Evolutionary conservation across 2,329 filamentous ascomycete genomes (phyloP), one percentile per base, ranked within the genome.

Genomic region (Trichoderma sp.): DNA sequence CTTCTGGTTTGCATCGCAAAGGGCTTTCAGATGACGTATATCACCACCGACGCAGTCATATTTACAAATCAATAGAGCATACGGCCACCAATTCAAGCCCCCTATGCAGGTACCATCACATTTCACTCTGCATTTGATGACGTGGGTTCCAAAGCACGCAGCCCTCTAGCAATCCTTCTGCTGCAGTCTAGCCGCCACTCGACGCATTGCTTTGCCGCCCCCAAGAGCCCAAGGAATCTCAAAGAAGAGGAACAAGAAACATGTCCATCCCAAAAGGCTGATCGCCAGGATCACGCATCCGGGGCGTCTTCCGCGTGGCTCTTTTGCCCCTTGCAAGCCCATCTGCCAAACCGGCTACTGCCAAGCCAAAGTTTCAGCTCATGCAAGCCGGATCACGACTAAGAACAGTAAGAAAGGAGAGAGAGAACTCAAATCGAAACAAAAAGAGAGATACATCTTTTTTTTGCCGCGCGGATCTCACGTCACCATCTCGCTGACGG

Each of bases 321-420:
- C n/a, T 21, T n/a, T n/a, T 7, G n/a, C 61, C 61, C 61, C 61
- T 64, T 64, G 61, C 61, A 56, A 56, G 49, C 49, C 61, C 49
- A 40, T 43, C 61, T 64, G 61, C 61, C 61, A 64, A 64, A 64
- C 61, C 37, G 13, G 61, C 61, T 56, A 64, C 61, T 31, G 61
- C 61, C 55, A 62, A 55, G 27, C 60, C 61, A 21, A 56, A 55
- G 61, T 64, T 56, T 64, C 61, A 64, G 61, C 61, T 35, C 49
- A 64, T 64, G 61, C 61, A 55, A 43, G 31, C 49, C n/a, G 47
- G 29, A 52, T 37, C 49, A 55, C 19, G 24, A 64, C 14, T 24
- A 53, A 14, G 29, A 6, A 31, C 33, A 13, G 33, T 35, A 35
- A 52, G 3, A 7, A 21, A 21, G 19, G 33, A 35, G 33, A 14